phyloP scores from a whole-genome alignment of 2,329 filamentous ascomycete genomes.

The Fusarium sp. region DNA sequence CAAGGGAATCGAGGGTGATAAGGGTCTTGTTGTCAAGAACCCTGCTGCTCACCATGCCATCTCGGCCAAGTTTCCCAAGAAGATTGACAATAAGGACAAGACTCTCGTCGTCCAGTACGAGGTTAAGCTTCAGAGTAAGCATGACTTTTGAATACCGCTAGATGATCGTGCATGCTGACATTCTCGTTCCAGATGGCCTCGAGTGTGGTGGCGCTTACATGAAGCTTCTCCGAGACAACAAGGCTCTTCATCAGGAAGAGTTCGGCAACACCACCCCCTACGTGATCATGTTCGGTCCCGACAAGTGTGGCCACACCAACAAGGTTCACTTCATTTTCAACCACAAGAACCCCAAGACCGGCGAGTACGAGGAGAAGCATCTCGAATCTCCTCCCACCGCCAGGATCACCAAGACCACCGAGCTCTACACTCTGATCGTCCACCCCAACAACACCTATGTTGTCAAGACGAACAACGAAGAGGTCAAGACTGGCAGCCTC shows the following conservation, averaged over 20 bases:
- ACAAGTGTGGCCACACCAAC: conserved; percentile 99
- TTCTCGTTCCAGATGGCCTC: conserved; percentile 78
- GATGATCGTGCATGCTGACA: conserved; percentile 49
- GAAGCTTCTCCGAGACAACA: conserved; percentile 98
- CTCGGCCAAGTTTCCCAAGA: conserved; percentile 97
- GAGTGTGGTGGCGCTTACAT: conserved; percentile 99
- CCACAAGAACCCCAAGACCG: conserved; percentile 99
- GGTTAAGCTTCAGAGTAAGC: conserved; percentile 96
- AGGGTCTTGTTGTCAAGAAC: conserved; percentile 98
- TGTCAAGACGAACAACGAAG: conserved; percentile 92
- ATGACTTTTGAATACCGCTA: not conserved
- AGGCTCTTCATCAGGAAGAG: conserved; percentile 95
- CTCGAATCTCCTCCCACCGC: conserved; percentile 86
- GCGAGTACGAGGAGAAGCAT: conserved; percentile 99
- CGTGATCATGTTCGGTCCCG: conserved; percentile 99
- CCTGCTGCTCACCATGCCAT: conserved; percentile 98
- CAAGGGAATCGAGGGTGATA: conserved; percentile 95
- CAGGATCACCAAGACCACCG: conserved; percentile 90
- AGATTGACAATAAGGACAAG: conserved; percentile 97
- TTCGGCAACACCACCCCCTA: conserved; percentile 98
- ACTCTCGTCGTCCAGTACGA: conserved; percentile 98
- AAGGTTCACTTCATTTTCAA: conserved; percentile 99
- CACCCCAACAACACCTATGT: conserved; percentile 96
- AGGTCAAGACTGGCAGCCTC: conserved; percentile 89
- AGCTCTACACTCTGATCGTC: conserved; percentile 97